These are phyloP conservation scores for Magnaporthiopsis poae DNA, from an alignment of 2,329 filamentous ascomycete genomes.

Conservation along the genomic window DNA sequence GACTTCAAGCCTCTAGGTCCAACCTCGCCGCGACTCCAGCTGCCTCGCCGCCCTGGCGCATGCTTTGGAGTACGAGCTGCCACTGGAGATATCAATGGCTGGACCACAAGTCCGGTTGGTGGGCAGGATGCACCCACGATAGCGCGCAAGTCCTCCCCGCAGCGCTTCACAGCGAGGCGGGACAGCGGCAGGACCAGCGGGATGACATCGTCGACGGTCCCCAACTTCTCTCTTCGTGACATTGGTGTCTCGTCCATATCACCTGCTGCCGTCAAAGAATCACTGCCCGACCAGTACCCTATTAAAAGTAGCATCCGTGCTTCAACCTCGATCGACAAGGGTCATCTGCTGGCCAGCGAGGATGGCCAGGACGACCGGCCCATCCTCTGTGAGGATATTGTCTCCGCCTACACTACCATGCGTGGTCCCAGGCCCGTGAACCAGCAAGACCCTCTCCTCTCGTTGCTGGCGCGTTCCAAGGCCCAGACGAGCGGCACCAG, in stretches of 20 bases:
- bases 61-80: neutral
- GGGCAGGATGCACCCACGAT: neutral
- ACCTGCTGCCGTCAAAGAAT: neutral
- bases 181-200: neutral
- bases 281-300: neutral
- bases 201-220: neutral
- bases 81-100: neutral
- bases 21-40: neutral
- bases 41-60: neutral
- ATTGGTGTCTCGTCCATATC: neutral
- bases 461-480: conserved; percentile 14
- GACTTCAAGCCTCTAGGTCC: neutral
- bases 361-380: neutral
- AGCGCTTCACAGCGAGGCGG: neutral
- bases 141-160: neutral
- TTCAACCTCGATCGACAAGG: neutral
- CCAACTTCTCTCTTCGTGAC: neutral
- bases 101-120: neutral
- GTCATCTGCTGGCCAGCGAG: no score
- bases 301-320: neutral
- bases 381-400: conserved; percentile 13
- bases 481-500: conserved; percentile 8
- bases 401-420: conserved; percentile 26
- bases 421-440: conserved; percentile 19
- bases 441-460: conserved; percentile 19